These are phyloP conservation scores for Polygonum maritimum DNA, from an alignment of 148 eudicot species.

Conservation along the genomic window DNA sequence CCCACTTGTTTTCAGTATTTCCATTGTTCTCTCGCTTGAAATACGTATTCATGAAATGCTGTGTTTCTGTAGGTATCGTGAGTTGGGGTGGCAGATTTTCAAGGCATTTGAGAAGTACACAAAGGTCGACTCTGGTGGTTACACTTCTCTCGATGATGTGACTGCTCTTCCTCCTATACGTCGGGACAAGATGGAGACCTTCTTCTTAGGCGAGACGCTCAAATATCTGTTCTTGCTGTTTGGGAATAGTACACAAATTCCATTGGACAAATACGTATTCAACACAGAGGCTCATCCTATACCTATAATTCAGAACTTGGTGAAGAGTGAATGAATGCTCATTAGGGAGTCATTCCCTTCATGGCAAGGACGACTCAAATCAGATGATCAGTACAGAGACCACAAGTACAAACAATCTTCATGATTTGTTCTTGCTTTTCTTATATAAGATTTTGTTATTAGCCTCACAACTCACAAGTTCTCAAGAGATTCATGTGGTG, in stretches of 20 bases:
- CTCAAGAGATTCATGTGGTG: background rate
- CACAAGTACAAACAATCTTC: background rate
- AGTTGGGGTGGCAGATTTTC: constrained; percentile 97
- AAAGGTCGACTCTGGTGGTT: constrained; percentile 87
- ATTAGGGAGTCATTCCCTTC: background rate
- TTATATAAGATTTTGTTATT: background rate
- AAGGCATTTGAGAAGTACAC: constrained; percentile 92
- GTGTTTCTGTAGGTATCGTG: constrained; percentile 63
- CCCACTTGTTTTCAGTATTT: background rate
- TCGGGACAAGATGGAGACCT: constrained; percentile 98
- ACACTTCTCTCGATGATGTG: constrained; percentile 89
- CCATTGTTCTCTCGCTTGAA: constrained; percentile 1
- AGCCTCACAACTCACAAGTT: background rate
- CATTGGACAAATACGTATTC: constrained; percentile 74
- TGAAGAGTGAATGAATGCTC: constrained; percentile 20
- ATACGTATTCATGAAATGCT: constrained; percentile 7
- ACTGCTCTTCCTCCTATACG: constrained; percentile 69
- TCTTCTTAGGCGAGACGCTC: constrained; percentile 91
- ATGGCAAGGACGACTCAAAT: background rate
- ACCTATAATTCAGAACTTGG: constrained; percentile 35
- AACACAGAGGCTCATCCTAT: constrained; percentile 96
- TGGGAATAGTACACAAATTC: constrained; percentile 38
- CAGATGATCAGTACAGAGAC: background rate
- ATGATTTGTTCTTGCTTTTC: background rate
- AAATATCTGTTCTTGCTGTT: constrained; percentile 78